These are phyloP conservation scores for Pleurotus eryngii DNA, from an alignment of 768 basidiomycete genomes.

Conservation along the genomic window DNA sequence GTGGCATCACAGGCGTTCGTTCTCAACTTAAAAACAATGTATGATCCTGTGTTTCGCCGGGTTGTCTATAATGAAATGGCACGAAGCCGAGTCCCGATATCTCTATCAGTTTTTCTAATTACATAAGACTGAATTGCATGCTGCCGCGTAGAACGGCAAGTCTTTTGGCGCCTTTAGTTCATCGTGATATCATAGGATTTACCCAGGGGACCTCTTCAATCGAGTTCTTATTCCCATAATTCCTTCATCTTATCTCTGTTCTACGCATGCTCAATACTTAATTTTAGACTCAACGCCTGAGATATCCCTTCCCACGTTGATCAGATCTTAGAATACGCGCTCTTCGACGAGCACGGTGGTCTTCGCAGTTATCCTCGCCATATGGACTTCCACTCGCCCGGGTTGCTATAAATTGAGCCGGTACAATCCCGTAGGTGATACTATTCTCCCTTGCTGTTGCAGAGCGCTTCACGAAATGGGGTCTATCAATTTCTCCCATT, in stretches of 20 bases:
- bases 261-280: background rate
- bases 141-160: no score
- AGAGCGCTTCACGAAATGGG: no score
- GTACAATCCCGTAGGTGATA: no score
- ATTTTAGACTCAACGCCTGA: background rate
- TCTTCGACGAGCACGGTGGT: background rate
- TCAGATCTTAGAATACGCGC: background rate
- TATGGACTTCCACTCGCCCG: background rate
- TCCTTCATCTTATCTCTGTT: conserved; percentile 1
- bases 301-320: background rate
- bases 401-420: background rate
- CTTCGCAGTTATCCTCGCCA: background rate
- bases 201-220: no score
- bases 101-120: no score
- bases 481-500: background rate
- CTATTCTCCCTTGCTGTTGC: no score
- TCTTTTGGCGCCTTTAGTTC: no score
- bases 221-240: background rate
- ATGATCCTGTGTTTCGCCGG: no score
- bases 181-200: no score
- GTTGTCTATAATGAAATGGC: background rate
- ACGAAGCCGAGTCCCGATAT: background rate
- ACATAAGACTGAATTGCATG: no score
- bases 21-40: background rate
- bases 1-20: conserved; percentile 14